phyloP scores from a whole-genome alignment of 139 green algal species.

The Raphidocelis subcapitata region DNA sequence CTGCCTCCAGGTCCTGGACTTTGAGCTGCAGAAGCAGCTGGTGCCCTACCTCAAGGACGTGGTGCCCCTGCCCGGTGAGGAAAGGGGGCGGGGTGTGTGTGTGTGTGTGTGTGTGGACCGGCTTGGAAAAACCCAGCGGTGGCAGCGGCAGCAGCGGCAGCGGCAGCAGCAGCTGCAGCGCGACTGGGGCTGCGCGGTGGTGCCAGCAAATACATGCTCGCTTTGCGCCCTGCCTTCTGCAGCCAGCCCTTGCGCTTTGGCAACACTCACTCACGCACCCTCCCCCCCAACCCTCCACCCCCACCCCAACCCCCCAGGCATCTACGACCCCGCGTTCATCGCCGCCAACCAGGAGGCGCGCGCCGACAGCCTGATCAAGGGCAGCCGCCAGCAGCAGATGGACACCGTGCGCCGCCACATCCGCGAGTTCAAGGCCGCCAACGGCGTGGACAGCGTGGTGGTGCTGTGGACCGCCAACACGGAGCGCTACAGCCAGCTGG shows the following conservation, averaged over 20 bases:
- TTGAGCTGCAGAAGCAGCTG: constrained; percentile 96
- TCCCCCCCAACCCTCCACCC: too few relatives aligned
- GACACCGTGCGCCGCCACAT: constrained; percentile 89
- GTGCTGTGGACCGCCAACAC: constrained; percentile 99
- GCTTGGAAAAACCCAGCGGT: neutral
- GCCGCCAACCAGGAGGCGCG: constrained; percentile 94
- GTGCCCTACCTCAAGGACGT: constrained; percentile 93
- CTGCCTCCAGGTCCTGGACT: constrained; percentile 83
- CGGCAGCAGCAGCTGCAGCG: neutral
- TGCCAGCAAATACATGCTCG: neutral
- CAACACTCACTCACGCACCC: too few relatives aligned
- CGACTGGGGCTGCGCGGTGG: neutral
- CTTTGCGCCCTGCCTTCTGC: too few relatives aligned
- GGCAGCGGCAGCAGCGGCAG: neutral
- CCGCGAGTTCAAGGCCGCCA: constrained; percentile 77
- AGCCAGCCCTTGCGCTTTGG: too few relatives aligned
- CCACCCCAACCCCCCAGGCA: constrained; percentile 48
- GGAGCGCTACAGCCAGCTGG: constrained; percentile 90
- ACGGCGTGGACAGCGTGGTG: constrained; percentile 75
- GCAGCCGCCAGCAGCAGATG: constrained; percentile 85
- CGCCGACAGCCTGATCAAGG: constrained; percentile 96
- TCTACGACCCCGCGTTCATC: constrained; percentile 97
- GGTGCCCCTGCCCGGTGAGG: constrained; percentile 74
- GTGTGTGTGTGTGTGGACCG: neutral
- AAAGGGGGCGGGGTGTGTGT: constrained; percentile 24